phyloP scores from a whole-genome alignment of 345 rosid species.

The Dovyalis caffra region DNA sequence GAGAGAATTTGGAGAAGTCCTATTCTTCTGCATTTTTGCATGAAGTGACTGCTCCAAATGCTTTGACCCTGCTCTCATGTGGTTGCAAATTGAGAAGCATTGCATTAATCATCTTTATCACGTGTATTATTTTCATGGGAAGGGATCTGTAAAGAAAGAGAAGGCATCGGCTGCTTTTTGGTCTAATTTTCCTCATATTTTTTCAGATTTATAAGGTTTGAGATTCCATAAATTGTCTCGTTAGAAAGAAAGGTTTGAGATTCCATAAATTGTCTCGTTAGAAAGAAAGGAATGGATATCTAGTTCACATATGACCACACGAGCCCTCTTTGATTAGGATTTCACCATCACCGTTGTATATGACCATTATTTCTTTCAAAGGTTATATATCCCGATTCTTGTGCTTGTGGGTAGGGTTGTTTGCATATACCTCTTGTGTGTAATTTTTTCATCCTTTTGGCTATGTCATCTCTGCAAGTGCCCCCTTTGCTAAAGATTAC shows the following conservation, averaged over 20 bases:
- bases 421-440: neutral
- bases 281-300: neutral
- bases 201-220: neutral
- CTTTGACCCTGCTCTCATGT: neutral
- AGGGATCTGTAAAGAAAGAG: conserved; percentile 3
- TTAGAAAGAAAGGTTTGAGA: neutral
- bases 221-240: neutral
- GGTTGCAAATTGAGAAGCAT: neutral
- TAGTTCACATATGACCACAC: too few relatives aligned
- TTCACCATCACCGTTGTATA: neutral
- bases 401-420: neutral
- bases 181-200: neutral
- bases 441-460: neutral
- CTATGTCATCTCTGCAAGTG: neutral
- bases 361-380: neutral
- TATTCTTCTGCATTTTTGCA: neutral
- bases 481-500: too few relatives aligned
- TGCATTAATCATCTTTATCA: neutral
- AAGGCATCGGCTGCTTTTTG: neutral
- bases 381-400: neutral
- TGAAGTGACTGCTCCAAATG: neutral
- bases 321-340: neutral
- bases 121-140: neutral
- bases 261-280: neutral
- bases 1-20: neutral